Evolutionary conservation across 192 early-diverging fungal genomes (phyloP), one percentile per base, ranked within the genome.

Genomic region (Dissophora globulifera): DNA sequence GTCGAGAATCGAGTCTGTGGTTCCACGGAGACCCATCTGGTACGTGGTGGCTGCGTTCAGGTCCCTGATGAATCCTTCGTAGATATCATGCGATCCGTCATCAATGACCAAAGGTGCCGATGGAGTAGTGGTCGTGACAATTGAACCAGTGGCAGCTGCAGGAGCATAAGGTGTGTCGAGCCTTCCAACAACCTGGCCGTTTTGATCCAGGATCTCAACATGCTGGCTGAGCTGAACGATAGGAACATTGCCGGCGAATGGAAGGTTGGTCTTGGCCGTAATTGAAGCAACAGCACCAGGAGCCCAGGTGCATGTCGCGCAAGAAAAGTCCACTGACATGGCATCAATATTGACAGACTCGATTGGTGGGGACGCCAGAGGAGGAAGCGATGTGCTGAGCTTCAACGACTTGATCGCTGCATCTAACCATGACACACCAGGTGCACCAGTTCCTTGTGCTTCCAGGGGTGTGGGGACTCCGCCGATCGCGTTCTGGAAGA

Each of bases 181-280:
- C 2, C 20, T 53, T 10, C 67, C 76, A 10, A 79, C 50, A 2
- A 53, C 30, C 8, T 29, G 31, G 1, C 30, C 43, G 9, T 51
- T 32, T 11, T 33, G 19, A 19, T 63, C 76, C 55, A 62, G 49
- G 19, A 86, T 58, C 48, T 79, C 65, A 11, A 86, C 69, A 16
- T 81, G 72, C 50, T 84, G 80, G 25, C 69, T 63, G 20, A 84
- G 65, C 32, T 78, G 29, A 40, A 67, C 70, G 50, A 89, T 83
- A 15, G 67, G 78, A 23, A 84, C 58, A 33, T 69, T 52, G 38
- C 82, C 84, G 40, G 78, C 78, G 43, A 89, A 89, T 10, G 87
- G 87, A 43, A 89, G 81, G n/a, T 72, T 61, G 66, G 81, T 82
- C 12, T 64, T 53, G 9, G 83, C 83, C 2, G 50, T 59, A 20